Evolutionary conservation across 1,139 yeast species (phyloP), one percentile per base, ranked within the genome.

Genomic region (Sugiyamaella novakii): DNA sequence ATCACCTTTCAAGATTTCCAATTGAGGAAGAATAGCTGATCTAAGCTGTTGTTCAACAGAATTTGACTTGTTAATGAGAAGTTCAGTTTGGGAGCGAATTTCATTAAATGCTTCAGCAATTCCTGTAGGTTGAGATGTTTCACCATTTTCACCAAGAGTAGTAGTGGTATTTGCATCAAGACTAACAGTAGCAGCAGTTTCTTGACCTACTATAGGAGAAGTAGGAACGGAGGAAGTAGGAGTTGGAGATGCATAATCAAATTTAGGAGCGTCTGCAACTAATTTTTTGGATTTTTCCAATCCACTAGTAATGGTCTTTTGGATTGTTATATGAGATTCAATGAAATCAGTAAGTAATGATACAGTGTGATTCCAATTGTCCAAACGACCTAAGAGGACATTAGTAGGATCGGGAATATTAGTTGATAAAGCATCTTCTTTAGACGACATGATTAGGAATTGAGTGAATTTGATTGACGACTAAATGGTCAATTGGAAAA

Each of bases 311-410:
- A 57, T 51, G 33, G 49, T 35, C 47, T 61, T 57, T 54, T 69
- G 73, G 36, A 59, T 51, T 5, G 57, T 12, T 15, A 59, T 35
- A 37, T 59, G 61, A 19, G 61, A 46, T 34, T 66, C 64, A 31
- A 68, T 59, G 47, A 63, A 69, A 42, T 61, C 65, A 46, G 58
- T 61, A 31, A 71, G 57, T 39, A 67, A 49, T 22, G 48, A 43
- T 22, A 66, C 62, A 10, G 68, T 65, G 36, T 62, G 67, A 42
- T 54, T 55, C 75, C 75, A 71, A 49, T 62, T 59, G 34, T 69
- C 72, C 44, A 71, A 59, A 11, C 75, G 64, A 25, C 57, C 53
- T 18, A 67, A 53, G 28, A 71, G 62, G 19, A 66, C 49, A 31
- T 58, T 53, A 19, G 74, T 65, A 29, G 75, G 71, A 49, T 71